phyloP scores from a whole-genome alignment of 305 asterid genomes.

The Fraxinus ornus region DNA sequence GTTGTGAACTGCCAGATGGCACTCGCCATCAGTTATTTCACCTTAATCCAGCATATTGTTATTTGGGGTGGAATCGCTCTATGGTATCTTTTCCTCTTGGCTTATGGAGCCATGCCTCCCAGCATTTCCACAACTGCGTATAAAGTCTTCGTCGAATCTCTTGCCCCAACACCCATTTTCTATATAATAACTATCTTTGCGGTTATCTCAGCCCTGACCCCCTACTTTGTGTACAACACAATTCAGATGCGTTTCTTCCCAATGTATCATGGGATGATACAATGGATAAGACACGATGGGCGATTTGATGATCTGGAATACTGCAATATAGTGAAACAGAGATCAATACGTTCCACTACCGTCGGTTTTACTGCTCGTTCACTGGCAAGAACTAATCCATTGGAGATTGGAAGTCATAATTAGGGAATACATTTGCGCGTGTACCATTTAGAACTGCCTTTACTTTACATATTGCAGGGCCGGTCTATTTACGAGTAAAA shows the following conservation, averaged over 20 bases:
- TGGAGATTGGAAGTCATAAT: conserved; percentile 28
- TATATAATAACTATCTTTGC: conserved; percentile 55
- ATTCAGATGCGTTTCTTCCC: conserved; percentile 83
- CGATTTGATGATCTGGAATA: conserved; percentile 64
- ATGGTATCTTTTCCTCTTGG: conserved; percentile 82
- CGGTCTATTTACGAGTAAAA: conserved; percentile 10
- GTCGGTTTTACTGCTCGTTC: conserved; percentile 93
- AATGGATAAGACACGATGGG: conserved; percentile 91
- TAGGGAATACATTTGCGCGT: conserved; percentile 16
- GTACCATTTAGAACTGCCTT: conserved; percentile 16
- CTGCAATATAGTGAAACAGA: conserved; percentile 62
- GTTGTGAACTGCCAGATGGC: conserved; percentile 92
- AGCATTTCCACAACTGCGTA: conserved; percentile 62
- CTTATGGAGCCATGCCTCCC: conserved; percentile 60
- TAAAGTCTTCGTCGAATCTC: conserved; percentile 63
- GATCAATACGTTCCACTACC: conserved; percentile 66
- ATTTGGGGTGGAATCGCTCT: conserved; percentile 89
- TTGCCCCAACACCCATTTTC: conserved; percentile 67
- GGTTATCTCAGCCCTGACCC: conserved; percentile 63
- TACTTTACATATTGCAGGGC: conserved; percentile 26
- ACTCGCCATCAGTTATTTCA: conserved; percentile 75
- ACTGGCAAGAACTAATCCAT: conserved; percentile 60
- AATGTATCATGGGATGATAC: conserved; percentile 82
- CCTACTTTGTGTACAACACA: conserved; percentile 61
- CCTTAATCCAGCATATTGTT: conserved; percentile 71